Conservation (phyloP, 805 yeast genomes). For the Saturnispora silvae region DNA sequence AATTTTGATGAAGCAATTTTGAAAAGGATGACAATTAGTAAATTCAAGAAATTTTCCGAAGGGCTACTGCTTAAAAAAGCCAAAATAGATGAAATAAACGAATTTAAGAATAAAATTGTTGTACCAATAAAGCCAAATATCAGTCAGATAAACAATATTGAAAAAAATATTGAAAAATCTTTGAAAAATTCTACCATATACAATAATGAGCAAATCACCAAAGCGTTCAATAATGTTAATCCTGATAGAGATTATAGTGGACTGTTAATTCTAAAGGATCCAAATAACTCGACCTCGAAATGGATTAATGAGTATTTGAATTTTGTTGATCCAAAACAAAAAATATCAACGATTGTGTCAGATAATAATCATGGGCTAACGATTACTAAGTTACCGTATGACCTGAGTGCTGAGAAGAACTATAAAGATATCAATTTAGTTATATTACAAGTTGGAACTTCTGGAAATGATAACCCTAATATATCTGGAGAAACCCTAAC, state of each 20-base stretch:
- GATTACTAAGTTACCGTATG: conserved; percentile 34
- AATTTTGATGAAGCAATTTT: conserved; percentile 24
- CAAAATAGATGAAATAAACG: conserved; percentile 29
- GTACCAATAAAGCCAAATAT: not conserved
- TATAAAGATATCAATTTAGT: conserved; percentile 34
- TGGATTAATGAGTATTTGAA: conserved; percentile 16
- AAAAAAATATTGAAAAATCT: not conserved
- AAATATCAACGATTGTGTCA: not conserved
- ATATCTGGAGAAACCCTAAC: conserved; percentile 3
- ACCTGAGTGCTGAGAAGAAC: conserved; percentile 27
- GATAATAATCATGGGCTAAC: conserved; percentile 16
- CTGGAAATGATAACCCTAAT: conserved; percentile 5
- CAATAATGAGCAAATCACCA: not conserved
- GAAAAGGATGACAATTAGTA: conserved; percentile 24
- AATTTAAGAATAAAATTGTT: conserved; percentile 15
- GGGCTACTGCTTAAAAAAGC: conserved; percentile 23
- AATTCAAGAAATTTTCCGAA: conserved; percentile 24
- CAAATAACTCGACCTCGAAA: conserved; percentile 20
- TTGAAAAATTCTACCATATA: not conserved
- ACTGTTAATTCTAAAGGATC: conserved; percentile 30
- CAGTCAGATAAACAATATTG: not conserved
- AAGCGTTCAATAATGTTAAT: conserved; percentile 3
- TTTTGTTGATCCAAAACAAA: conserved; percentile 1
- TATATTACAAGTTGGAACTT: conserved; percentile 43
- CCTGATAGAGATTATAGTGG: conserved; percentile 5